Evolutionary conservation across 2,329 filamentous ascomycete genomes (phyloP), one percentile per base, ranked within the genome.

Genomic region (Fonsecaea monophora): DNA sequence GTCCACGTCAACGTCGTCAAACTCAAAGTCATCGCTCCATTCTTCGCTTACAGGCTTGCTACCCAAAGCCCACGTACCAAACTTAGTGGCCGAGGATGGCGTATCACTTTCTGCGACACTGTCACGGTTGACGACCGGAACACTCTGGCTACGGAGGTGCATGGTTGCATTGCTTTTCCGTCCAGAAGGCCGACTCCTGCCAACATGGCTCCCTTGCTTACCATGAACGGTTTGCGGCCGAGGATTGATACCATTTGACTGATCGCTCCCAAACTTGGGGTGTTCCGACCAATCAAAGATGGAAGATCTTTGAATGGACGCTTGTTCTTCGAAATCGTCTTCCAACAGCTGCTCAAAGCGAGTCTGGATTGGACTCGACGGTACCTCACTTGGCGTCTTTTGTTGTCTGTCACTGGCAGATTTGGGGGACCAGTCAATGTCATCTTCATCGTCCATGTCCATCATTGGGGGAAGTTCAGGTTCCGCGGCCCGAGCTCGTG

Each of bases 21-120:
- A 89, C 64, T 89, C 87, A 72, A 90, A 90, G 73, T 90, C 87
- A 61, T 87, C 87, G 72, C 89, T 87, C 87, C 87, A 90, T 74
- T 90, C 87, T 74, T 90, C 87, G 30, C 85, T 89, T 25, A 87
- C 86, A 55, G 84, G 87, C 73, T 90, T 89, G 75, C 83, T 87
- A 18, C 87, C 87, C 35, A 89, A 79, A n/a, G 86, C 86, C 87
- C 87, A 89, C 3, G 87, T 88, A 48, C 86, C 86, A 73, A 89
- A 89, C 73, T 89, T 89, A 72, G 78, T 76, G 25, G 78, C 79
- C 77, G 86, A 72, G 78, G 86, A 76, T 78, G 82, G 70, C 77
- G 82, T 71, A 76, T 85, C 77, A 74, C 79, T 78, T 78, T 82
- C 74, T 78, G 83, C 65, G 76, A 82, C 71, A 76, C 79, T 69